A percentile compares a stretch with the other conserved stretches of the same genome.
These are phyloP conservation scores for Dillenia turbinata DNA, from an alignment of 164 flowering plant genomes.

Conservation along the genomic window DNA sequence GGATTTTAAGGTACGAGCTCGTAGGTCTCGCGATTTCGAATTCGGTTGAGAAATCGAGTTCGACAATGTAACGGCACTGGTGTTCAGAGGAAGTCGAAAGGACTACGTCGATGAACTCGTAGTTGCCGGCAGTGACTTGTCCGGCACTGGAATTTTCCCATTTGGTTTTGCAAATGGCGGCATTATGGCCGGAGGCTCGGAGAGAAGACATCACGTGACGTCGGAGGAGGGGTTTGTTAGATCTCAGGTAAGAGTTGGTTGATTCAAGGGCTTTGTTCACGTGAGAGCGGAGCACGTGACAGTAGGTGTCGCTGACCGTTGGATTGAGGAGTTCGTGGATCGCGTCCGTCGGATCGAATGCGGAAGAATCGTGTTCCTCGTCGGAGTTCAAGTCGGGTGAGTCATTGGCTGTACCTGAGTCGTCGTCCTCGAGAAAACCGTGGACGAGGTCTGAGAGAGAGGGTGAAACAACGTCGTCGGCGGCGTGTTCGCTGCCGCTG, in stretches of 20 bases:
- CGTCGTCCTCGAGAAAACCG: slow-evolving; percentile 36
- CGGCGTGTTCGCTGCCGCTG: slow-evolving; percentile 76
- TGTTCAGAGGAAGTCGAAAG: slow-evolving; percentile 1
- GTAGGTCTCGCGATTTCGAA: slow-evolving; percentile 80
- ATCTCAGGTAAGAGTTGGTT: slow-evolving; percentile 13
- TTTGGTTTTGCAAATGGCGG: slow-evolving; percentile 74
- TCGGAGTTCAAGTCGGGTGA: slow-evolving; percentile 16
- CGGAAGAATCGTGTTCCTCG: slow-evolving; percentile 16
- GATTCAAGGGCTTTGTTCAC: slow-evolving; percentile 37
- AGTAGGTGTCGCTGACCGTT: slow-evolving; percentile 23
- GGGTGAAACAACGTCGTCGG: slow-evolving; percentile 23
- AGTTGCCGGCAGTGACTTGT: slow-evolving; percentile 51
- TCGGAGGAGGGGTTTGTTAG: slow-evolving; percentile 20
- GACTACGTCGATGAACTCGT: slow-evolving; percentile 67
- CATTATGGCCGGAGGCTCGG: slow-evolving; percentile 59
- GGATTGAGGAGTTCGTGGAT: slow-evolving; percentile 6
- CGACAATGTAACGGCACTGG: slow-evolving; percentile 48
- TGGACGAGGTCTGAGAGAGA: slow-evolving; percentile 57
- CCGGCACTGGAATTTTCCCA: slow-evolving; percentile 53
- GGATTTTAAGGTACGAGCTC: slow-evolving; percentile 24
- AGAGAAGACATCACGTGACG: slow-evolving; percentile 52
- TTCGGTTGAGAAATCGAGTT: slow-evolving; percentile 47
- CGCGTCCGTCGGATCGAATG: slow-evolving; percentile 6
- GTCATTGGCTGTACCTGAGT: not conserved
- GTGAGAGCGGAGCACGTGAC: slow-evolving; percentile 20